Evolutionary conservation across 352 stramenopile species (phyloP).

Genomic region (Globisporangium takayamanum): DNA sequence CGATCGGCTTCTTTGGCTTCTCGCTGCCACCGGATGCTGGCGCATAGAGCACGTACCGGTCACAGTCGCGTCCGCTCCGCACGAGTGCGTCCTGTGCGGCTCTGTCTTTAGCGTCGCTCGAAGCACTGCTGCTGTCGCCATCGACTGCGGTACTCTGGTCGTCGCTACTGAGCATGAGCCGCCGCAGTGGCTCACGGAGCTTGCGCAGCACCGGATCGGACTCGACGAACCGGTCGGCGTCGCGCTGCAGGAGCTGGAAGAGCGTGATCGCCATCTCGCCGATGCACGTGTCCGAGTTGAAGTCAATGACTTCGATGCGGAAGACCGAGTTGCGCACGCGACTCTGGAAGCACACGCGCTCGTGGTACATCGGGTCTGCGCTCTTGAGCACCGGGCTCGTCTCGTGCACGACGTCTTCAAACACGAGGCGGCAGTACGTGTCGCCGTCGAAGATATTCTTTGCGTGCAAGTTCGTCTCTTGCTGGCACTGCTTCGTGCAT

Average conservation of each 20-base stretch:
- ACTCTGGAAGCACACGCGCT: conserved; percentile 70
- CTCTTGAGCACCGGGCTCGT: conserved; percentile 83
- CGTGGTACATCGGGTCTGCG: conserved; percentile 83
- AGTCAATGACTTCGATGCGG: conserved; percentile 76
- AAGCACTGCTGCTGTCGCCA: conserved; percentile 9
- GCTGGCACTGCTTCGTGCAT: conserved; percentile 78
- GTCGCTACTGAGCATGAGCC: conserved; percentile 23
- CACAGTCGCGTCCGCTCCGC: conserved; percentile 23
- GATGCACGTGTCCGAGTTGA: conserved; percentile 71
- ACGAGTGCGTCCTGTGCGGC: conserved; percentile 15
- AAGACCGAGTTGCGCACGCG: conserved; percentile 50
- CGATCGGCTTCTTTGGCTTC: conserved; percentile 37
- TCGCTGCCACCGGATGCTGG: conserved; percentile 20
- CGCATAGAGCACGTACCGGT: conserved; percentile 40
- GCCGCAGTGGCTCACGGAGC: conserved; percentile 34
- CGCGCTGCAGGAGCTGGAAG: conserved; percentile 72
- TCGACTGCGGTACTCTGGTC: conserved; percentile 14
- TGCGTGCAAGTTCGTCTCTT: conserved; percentile 52
- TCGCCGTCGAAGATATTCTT: conserved; percentile 87
- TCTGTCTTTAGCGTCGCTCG: conserved; percentile 8
- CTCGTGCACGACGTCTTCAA: conserved; percentile 65
- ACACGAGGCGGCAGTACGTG: conserved; percentile 71
- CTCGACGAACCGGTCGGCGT: conserved; percentile 60
- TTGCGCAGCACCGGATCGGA: conserved; percentile 41
- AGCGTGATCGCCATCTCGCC: conserved; percentile 61